phyloP scores from a whole-genome alignment of 257 asterid species.

The Mentha longifolia region DNA sequence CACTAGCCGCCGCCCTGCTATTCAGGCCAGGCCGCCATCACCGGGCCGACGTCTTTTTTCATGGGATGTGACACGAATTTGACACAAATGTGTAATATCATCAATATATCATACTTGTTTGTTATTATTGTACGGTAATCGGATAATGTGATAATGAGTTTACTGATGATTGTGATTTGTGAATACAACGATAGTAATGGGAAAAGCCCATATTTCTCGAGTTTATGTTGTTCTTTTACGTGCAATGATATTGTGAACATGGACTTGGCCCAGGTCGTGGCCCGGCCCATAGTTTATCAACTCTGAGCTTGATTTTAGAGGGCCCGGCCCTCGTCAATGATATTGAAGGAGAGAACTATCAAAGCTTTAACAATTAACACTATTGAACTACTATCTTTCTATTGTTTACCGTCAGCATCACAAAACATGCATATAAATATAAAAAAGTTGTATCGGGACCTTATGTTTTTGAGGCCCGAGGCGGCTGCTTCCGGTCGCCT shows the following conservation, averaged over 20 bases:
- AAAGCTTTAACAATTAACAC: too few relatives aligned
- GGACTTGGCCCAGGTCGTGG: too few relatives aligned
- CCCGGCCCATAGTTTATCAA: too few relatives aligned
- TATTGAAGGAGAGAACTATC: too few relatives aligned
- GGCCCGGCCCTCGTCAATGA: too few relatives aligned
- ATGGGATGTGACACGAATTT: slow-evolving; percentile 8
- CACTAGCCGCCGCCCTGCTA: neutral
- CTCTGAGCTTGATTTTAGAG: too few relatives aligned
- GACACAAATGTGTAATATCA: neutral
- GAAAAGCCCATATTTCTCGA: neutral
- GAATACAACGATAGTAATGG: neutral
- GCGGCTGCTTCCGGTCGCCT: too few relatives aligned
- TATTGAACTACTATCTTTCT: too few relatives aligned
- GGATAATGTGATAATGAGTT: neutral
- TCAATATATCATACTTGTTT: neutral
- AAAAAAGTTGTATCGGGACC: too few relatives aligned
- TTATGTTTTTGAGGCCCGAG: too few relatives aligned
- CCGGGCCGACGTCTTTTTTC: neutral
- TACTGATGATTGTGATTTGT: neutral
- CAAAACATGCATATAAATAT: too few relatives aligned
- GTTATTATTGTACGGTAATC: neutral
- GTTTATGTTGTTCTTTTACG: neutral
- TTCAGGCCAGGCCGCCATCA: neutral
- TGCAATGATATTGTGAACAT: neutral
- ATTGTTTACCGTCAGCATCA: too few relatives aligned